Conservation (phyloP, 2,329 filamentous ascomycete species). For the Scedosporium dehoogii region DNA sequence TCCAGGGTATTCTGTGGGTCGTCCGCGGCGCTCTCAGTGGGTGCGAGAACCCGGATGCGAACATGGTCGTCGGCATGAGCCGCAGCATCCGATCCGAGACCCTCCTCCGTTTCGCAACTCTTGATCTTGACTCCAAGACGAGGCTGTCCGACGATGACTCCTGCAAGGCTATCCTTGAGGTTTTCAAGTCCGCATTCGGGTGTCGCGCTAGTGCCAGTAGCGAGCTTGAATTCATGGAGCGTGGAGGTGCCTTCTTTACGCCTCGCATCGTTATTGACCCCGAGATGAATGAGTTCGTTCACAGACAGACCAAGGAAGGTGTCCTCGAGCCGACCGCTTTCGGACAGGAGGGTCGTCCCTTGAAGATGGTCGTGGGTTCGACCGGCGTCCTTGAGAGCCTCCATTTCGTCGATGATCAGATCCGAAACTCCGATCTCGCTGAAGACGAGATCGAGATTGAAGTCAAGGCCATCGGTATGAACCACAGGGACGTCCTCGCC, state of each 20-base stretch:
- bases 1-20: slow-evolving; percentile 29
- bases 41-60: slow-evolving; percentile 25
- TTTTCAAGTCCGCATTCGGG: slow-evolving; percentile 26
- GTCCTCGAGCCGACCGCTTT: slow-evolving; percentile 29
- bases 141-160: slow-evolving; percentile 14
- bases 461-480: slow-evolving; percentile 32
- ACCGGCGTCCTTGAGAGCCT: slow-evolving; percentile 27
- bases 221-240: slow-evolving; percentile 34
- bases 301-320: slow-evolving; percentile 28
- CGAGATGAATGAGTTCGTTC: slow-evolving; percentile 31
- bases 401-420: slow-evolving; percentile 28
- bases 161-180: slow-evolving; percentile 21
- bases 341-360: slow-evolving; percentile 20
- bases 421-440: slow-evolving; percentile 16
- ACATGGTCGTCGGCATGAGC: slow-evolving; percentile 34
- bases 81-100: slow-evolving; percentile 37
- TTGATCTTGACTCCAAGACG: slow-evolving; percentile 28
- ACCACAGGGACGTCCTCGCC: slow-evolving; percentile 35
- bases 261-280: slow-evolving; percentile 28
- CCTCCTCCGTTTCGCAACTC: slow-evolving; percentile 30
- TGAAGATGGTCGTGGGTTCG: slow-evolving; percentile 27
- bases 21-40: slow-evolving; percentile 27
- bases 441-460: slow-evolving; percentile 31
- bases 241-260: slow-evolving; percentile 26
- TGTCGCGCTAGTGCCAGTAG: slow-evolving; percentile 18